Percentiles rank a stretch among this genome's conserved stretches.
Evolutionary conservation across 129 eudicot species (phyloP).

Genomic region (Oenanthe sinensis): DNA sequence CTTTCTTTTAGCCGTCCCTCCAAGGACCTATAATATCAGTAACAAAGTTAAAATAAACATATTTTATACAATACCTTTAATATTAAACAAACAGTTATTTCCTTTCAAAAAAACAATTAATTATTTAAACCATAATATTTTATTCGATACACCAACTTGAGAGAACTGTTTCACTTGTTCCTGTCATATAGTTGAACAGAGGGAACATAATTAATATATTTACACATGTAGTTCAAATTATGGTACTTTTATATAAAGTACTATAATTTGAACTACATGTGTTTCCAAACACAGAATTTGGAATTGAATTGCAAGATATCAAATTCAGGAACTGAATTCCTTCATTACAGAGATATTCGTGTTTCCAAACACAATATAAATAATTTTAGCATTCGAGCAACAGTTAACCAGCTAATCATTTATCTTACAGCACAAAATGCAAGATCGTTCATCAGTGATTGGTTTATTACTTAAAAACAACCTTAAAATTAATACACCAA

Average conservation of each 20-base stretch:
- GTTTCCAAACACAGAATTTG: too few relatives aligned
- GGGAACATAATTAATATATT: background rate
- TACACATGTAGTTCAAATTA: too few relatives aligned
- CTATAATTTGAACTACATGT: too few relatives aligned
- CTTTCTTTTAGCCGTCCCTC: conserved; percentile 76
- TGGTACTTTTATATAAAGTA: too few relatives aligned
- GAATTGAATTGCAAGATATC: too few relatives aligned
- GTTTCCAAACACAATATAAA: too few relatives aligned
- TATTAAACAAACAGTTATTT: too few relatives aligned
- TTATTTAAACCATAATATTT: background rate
- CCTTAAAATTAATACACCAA: background rate
- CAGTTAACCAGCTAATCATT: background rate
- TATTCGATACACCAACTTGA: background rate
- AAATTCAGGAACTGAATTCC: too few relatives aligned
- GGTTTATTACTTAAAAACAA: background rate
- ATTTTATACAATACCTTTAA: background rate
- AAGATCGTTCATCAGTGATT: background rate
- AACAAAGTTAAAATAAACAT: background rate
- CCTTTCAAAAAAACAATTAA: too few relatives aligned
- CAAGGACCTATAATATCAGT: conserved; percentile 49
- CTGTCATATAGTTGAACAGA: background rate
- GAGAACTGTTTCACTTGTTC: background rate
- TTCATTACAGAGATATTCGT: too few relatives aligned
- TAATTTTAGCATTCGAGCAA: too few relatives aligned
- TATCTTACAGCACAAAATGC: background rate